Evolutionary conservation across 805 yeast species (phyloP).

Genomic region (Kuraishia borneana): DNA sequence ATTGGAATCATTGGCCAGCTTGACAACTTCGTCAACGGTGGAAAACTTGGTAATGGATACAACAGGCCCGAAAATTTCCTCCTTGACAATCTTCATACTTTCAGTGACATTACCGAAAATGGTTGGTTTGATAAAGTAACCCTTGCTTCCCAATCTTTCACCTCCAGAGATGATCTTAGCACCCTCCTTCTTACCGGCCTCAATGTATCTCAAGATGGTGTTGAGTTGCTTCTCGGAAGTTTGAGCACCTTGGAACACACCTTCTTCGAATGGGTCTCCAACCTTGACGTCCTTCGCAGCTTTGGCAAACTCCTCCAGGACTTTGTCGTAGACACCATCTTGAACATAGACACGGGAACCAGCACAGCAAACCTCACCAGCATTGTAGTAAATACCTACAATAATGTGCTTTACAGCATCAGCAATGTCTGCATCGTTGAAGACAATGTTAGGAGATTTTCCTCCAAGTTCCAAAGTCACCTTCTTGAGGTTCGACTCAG

Average conservation of each 20-base stretch:
- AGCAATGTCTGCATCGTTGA: slow-evolving; percentile 61
- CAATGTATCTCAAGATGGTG: slow-evolving; percentile 53
- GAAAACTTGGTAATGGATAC: slow-evolving; percentile 65
- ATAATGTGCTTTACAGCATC: slow-evolving; percentile 57
- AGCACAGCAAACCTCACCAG: slow-evolving; percentile 92
- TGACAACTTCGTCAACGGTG: slow-evolving; percentile 64
- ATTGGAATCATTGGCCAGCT: slow-evolving; percentile 62
- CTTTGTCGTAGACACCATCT: slow-evolving; percentile 56
- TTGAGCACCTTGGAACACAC: slow-evolving; percentile 65
- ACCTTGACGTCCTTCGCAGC: slow-evolving; percentile 44
- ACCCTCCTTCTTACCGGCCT: slow-evolving; percentile 55
- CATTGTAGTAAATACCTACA: slow-evolving; percentile 73
- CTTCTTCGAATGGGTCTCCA: slow-evolving; percentile 72
- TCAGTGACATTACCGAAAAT: slow-evolving; percentile 73
- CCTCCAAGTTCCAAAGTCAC: slow-evolving; percentile 83
- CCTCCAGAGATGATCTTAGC: slow-evolving; percentile 77
- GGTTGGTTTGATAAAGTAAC: slow-evolving; percentile 72
- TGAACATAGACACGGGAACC: slow-evolving; percentile 84
- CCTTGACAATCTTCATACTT: slow-evolving; percentile 65
- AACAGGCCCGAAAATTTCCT: slow-evolving; percentile 91
- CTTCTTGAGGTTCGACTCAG: slow-evolving; percentile 60
- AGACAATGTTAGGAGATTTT: slow-evolving; percentile 79
- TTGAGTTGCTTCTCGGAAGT: slow-evolving; percentile 57
- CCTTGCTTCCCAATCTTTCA: slow-evolving; percentile 57
- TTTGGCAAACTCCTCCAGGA: slow-evolving; percentile 43